phyloP scores from a whole-genome alignment of 202 grass and related monocot species.

The Zizania palustris region DNA sequence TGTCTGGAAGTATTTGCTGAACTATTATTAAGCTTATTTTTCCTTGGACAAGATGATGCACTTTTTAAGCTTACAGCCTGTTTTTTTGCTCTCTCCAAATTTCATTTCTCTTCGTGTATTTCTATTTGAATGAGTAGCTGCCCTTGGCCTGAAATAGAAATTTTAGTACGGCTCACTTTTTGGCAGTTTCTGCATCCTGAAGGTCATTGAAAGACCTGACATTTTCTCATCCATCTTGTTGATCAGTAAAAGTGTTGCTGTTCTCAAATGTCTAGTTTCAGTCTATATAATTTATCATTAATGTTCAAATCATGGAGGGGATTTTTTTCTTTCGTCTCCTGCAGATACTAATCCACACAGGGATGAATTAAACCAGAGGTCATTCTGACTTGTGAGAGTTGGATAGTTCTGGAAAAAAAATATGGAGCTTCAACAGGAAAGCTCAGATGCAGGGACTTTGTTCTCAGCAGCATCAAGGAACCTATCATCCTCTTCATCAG shows the following conservation, averaged over 20 bases:
- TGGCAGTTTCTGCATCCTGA: slow-evolving; percentile 18
- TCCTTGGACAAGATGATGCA: slow-evolving; percentile 8
- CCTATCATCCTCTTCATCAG: slow-evolving; percentile 82
- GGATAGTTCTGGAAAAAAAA: slow-evolving; percentile 70
- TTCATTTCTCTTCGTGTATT: not conserved
- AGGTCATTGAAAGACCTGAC: not conserved
- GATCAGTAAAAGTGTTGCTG: not conserved
- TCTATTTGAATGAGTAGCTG: slow-evolving; percentile 19
- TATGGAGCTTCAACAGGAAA: slow-evolving; percentile 99
- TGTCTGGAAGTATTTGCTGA: slow-evolving; percentile 1
- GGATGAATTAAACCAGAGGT: slow-evolving; percentile 39
- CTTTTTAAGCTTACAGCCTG: slow-evolving; percentile 31
- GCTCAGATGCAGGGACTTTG: slow-evolving; percentile 68
- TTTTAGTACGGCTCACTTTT: slow-evolving; percentile 20
- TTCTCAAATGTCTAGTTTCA: not conserved
- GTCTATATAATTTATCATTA: not conserved
- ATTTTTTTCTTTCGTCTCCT: slow-evolving; percentile 31
- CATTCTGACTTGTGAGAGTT: slow-evolving; percentile 36
- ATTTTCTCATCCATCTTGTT: slow-evolving; percentile 12
- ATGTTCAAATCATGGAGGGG: slow-evolving; percentile 10
- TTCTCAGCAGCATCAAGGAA: slow-evolving; percentile 70
- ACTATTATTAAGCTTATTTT: slow-evolving; percentile 31
- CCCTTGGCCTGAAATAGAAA: slow-evolving; percentile 34
- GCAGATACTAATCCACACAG: slow-evolving; percentile 37
- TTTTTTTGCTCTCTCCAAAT: not conserved